A percentile compares a stretch with the other conserved stretches of the same genome.
phyloP scores from a whole-genome alignment of 2,329 filamentous ascomycete genomes.

The Cladobotryum protrusum region DNA sequence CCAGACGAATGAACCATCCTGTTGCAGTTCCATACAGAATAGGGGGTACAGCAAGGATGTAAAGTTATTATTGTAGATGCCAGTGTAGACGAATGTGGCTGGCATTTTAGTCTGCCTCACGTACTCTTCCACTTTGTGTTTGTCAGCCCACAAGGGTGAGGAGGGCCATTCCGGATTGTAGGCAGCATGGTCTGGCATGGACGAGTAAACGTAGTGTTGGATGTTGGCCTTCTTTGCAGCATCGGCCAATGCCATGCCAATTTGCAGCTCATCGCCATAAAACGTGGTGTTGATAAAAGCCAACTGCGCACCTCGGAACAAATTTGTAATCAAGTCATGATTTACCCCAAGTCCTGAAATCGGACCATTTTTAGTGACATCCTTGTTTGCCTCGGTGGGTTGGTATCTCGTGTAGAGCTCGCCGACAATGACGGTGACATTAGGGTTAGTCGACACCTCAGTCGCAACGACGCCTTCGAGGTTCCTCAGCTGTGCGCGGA shows the following conservation, averaged over 20 bases:
- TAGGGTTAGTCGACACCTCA: slow-evolving; percentile 75
- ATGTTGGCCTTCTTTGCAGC: slow-evolving; percentile 79
- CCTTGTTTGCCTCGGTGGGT: slow-evolving; percentile 44
- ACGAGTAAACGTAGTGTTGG: slow-evolving; percentile 91
- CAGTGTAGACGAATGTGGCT: slow-evolving; percentile 89
- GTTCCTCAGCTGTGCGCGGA: slow-evolving; percentile 86
- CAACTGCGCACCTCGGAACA: slow-evolving; percentile 78
- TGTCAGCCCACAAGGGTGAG: slow-evolving; percentile 84
- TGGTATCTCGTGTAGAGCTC: slow-evolving; percentile 55
- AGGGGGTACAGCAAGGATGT: slow-evolving; percentile 86
- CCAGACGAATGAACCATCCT: slow-evolving; percentile 85
- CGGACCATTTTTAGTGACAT: slow-evolving; percentile 63
- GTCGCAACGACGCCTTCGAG: slow-evolving; percentile 81
- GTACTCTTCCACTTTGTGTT: slow-evolving; percentile 90
- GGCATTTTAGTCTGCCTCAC: slow-evolving; percentile 75
- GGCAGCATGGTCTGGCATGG: slow-evolving; percentile 89
- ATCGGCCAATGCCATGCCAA: slow-evolving; percentile 82
- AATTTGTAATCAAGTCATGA: slow-evolving; percentile 61
- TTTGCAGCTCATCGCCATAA: slow-evolving; percentile 88
- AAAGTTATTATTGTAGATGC: slow-evolving; percentile 99
- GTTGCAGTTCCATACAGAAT: slow-evolving; percentile 87
- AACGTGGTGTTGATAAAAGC: slow-evolving; percentile 98
- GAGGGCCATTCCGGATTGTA: slow-evolving; percentile 73
- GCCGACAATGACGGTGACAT: slow-evolving; percentile 60
- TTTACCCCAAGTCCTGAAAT: slow-evolving; percentile 64